Evolutionary conservation across 2,329 filamentous ascomycete genomes (phyloP).

Genomic region (Malbranchea cinnamomea): DNA sequence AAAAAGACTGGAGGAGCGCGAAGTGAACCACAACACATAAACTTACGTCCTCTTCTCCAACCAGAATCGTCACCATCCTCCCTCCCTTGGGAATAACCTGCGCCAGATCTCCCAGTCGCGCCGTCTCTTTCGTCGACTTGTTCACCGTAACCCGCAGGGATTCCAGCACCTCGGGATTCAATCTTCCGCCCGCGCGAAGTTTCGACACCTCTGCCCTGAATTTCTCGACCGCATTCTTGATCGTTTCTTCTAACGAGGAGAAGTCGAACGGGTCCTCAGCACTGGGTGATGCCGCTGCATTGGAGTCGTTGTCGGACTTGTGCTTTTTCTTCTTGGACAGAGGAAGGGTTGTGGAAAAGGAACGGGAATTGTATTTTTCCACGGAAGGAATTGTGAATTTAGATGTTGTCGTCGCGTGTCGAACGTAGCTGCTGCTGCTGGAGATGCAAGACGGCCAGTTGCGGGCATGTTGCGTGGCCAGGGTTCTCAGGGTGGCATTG

Average conservation of each 20-base stretch:
- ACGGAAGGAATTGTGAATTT: too few relatives aligned
- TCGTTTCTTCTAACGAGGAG: slow-evolving; percentile 39
- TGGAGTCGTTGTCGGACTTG: slow-evolving; percentile 25
- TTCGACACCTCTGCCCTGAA: slow-evolving; percentile 48
- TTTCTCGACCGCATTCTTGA: slow-evolving; percentile 39
- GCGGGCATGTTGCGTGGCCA: too few relatives aligned
- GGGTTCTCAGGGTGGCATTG: too few relatives aligned
- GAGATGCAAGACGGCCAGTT: too few relatives aligned
- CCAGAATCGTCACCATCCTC: slow-evolving; percentile 44
- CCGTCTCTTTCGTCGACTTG: slow-evolving; percentile 29
- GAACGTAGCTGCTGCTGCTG: too few relatives aligned
- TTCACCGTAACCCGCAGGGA: slow-evolving; percentile 41
- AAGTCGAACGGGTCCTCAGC: slow-evolving; percentile 46
- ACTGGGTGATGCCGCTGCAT: slow-evolving; percentile 19
- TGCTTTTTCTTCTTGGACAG: slow-evolving; percentile 38
- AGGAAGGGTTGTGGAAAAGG: slow-evolving; percentile 29
- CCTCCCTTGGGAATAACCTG: slow-evolving; percentile 52
- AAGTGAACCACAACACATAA: slow-evolving; percentile 1
- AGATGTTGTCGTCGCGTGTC: background rate
- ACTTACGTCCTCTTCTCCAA: slow-evolving; percentile 48
- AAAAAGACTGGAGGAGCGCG: background rate
- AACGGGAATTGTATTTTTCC: background rate
- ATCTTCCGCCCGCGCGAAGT: slow-evolving; percentile 45
- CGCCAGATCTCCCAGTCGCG: slow-evolving; percentile 46
- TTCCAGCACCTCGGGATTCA: slow-evolving; percentile 49